Evolutionary conservation across 192 early-diverging fungal genomes (phyloP).

Genomic region (Coemansia sp.): DNA sequence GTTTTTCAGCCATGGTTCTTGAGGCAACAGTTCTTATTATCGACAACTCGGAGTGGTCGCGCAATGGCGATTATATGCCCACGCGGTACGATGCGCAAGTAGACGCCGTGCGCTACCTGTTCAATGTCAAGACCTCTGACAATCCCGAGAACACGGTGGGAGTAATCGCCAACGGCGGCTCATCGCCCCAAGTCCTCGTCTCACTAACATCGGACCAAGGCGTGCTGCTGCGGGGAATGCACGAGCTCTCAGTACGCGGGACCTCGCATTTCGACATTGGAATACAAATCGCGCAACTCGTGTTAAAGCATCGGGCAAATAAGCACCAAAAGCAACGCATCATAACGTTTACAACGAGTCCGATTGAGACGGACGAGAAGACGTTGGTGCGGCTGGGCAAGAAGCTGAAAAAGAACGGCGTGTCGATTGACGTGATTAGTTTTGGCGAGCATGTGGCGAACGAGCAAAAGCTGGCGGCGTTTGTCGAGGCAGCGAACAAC

Average conservation of each 20-base stretch:
- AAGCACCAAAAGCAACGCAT: slow-evolving; percentile 93
- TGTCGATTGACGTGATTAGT: slow-evolving; percentile 91
- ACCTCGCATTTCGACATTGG: slow-evolving; percentile 74
- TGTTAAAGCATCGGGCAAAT: slow-evolving; percentile 95
- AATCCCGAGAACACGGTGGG: slow-evolving; percentile 98
- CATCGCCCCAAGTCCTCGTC: slow-evolving; percentile 91
- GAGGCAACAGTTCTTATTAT: slow-evolving; percentile 89
- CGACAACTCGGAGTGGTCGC: slow-evolving; percentile 99
- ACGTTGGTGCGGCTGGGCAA: slow-evolving; percentile 87
- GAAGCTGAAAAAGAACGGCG: slow-evolving; percentile 97
- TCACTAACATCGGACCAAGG: slow-evolving; percentile 88
- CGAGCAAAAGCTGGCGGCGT: slow-evolving; percentile 85
- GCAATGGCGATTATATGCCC: slow-evolving; percentile 97
- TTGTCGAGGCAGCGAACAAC: slow-evolving; percentile 86
- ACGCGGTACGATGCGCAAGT: slow-evolving; percentile 90
- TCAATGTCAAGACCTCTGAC: slow-evolving; percentile 82
- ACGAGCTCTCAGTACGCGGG: slow-evolving; percentile 75
- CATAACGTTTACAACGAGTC: slow-evolving; percentile 91
- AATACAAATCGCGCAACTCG: slow-evolving; percentile 92
- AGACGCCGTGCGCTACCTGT: slow-evolving; percentile 90
- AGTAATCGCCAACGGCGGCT: slow-evolving; percentile 92
- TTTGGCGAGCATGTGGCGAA: slow-evolving; percentile 93
- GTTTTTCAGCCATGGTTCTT: slow-evolving; percentile 68
- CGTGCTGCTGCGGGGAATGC: slow-evolving; percentile 84
- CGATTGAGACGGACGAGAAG: slow-evolving; percentile 79